Conservation (phyloP, 768 basidiomycete genomes). For the Rhodocollybia butyracea region DNA sequence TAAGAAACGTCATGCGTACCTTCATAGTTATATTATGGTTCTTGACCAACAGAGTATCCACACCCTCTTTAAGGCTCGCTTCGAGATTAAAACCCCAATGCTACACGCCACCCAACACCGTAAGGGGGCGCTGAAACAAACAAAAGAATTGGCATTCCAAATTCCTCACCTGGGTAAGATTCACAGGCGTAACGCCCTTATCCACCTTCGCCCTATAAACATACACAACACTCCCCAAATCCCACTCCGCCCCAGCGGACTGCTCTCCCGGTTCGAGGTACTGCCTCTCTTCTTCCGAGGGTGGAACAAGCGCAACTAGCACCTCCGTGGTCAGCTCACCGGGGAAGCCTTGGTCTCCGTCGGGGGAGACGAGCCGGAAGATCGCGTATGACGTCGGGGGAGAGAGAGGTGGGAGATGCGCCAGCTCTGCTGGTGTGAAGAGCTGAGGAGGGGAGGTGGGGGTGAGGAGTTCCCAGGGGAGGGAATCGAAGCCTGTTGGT, state of each 20-base stretch:
- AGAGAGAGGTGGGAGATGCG: conserved; percentile 32
- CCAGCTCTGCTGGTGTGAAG: conserved; percentile 54
- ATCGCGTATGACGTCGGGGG: conserved; percentile 37
- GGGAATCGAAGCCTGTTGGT: conserved; percentile 58
- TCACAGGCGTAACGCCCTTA: conserved; percentile 63
- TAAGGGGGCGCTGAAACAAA: neutral
- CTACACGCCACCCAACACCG: conserved; percentile 28
- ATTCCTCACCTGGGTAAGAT: conserved; percentile 64
- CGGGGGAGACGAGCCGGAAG: conserved; percentile 54
- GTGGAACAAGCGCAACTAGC: conserved; percentile 45
- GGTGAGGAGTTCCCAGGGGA: conserved; percentile 47
- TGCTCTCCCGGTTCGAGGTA: conserved; percentile 25
- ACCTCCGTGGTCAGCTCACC: conserved; percentile 61
- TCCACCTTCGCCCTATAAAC: conserved; percentile 72
- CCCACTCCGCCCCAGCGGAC: conserved; percentile 32
- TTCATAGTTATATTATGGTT: conserved; percentile 44
- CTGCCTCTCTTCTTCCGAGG: conserved; percentile 25
- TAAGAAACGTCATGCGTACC: conserved; percentile 16
- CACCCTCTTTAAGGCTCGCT: conserved; percentile 50
- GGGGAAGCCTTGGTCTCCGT: conserved; percentile 72
- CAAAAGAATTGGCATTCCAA: conserved; percentile 4
- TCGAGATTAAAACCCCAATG: conserved; percentile 86
- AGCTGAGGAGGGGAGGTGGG: conserved; percentile 39
- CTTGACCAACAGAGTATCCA: conserved; percentile 46
- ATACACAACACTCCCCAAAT: conserved; percentile 63